phyloP scores from a whole-genome alignment of 352 stramenopile genomes.

The Globisporangium apiculatum region DNA sequence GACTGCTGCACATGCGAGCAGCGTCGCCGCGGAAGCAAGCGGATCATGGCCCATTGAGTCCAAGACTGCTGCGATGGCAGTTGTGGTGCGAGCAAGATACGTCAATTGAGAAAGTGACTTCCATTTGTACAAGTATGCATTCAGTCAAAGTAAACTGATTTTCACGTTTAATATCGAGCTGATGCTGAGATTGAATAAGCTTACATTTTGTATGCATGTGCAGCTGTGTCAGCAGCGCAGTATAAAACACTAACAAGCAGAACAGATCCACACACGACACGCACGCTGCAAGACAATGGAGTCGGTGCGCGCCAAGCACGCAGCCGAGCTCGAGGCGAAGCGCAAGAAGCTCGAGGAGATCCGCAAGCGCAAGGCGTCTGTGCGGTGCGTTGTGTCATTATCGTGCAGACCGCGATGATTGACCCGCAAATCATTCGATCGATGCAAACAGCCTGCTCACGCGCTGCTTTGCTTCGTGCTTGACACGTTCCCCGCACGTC shows the following conservation, averaged over 20 bases:
- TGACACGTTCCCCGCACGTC: too few species aligned
- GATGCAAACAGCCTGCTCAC: too few species aligned
- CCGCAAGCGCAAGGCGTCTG: slow-evolving; percentile 71
- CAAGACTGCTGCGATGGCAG: background rate
- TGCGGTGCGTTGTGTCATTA: slow-evolving; percentile 27
- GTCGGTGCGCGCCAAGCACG: slow-evolving; percentile 76
- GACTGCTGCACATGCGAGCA: slow-evolving; percentile 33
- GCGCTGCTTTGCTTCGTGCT: too few species aligned
- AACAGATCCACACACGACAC: background rate
- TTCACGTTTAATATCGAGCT: too few species aligned
- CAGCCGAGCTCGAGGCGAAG: slow-evolving; percentile 82
- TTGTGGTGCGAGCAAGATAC: too few species aligned
- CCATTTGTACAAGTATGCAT: too few species aligned
- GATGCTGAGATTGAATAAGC: too few species aligned
- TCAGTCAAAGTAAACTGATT: too few species aligned
- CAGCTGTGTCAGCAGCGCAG: too few species aligned
- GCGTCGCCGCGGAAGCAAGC: slow-evolving; percentile 20
- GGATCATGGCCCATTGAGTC: background rate
- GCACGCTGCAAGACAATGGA: slow-evolving; percentile 26
- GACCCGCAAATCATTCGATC: too few species aligned
- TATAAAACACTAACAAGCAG: too few species aligned
- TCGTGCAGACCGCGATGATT: background rate
- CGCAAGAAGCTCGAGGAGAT: slow-evolving; percentile 89
- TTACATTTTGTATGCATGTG: too few species aligned
- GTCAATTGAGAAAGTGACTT: slow-evolving; percentile 5